A percentile compares a stretch with the other conserved stretches of the same genome.
phyloP scores from a whole-genome alignment of 1,284 basidiomycete species.

The Fistulinella staudtii region DNA sequence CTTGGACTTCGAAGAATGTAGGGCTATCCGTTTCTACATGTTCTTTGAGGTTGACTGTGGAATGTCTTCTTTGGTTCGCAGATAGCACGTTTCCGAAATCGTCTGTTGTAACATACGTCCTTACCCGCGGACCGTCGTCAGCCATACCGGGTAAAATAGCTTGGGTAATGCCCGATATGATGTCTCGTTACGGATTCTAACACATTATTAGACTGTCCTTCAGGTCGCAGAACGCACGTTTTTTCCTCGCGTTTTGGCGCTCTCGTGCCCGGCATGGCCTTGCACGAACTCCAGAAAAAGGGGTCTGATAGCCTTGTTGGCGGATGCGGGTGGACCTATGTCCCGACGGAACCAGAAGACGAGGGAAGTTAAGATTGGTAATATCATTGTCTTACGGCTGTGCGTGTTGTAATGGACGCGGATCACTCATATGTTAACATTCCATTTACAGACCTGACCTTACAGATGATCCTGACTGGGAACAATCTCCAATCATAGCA shows the following conservation, averaged over 20 bases:
- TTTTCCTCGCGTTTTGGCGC: conserved; percentile 39
- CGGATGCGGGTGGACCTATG: conserved; percentile 42
- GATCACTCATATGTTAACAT: conserved; percentile 3
- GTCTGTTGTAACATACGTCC: conserved; percentile 39
- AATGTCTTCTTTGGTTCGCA: conserved; percentile 22
- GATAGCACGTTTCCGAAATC: conserved; percentile 51
- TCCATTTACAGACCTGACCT: conserved; percentile 47
- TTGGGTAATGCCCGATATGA: conserved; percentile 28
- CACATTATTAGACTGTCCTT: conserved; percentile 26
- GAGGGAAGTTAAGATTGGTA: conserved; percentile 48
- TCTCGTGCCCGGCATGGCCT: conserved; percentile 33
- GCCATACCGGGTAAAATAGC: conserved; percentile 23
- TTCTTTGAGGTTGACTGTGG: not conserved
- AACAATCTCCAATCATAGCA: conserved; percentile 42
- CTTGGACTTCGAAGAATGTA: conserved; percentile 61
- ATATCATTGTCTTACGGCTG: conserved; percentile 50
- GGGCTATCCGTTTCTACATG: conserved; percentile 18
- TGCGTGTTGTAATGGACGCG: conserved; percentile 30
- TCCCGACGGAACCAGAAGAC: conserved; percentile 30
- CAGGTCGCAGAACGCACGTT: conserved; percentile 41
- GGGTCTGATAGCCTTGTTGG: conserved; percentile 40
- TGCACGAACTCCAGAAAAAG: conserved; percentile 19
- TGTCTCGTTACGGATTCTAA: conserved; percentile 11
- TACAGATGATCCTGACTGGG: conserved; percentile 49
- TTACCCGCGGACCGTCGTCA: conserved; percentile 28